A percentile compares a stretch with the other conserved stretches of the same genome.
Conservation (phyloP, 139 green algal genomes). For the Ettlia oleoabundans region DNA sequence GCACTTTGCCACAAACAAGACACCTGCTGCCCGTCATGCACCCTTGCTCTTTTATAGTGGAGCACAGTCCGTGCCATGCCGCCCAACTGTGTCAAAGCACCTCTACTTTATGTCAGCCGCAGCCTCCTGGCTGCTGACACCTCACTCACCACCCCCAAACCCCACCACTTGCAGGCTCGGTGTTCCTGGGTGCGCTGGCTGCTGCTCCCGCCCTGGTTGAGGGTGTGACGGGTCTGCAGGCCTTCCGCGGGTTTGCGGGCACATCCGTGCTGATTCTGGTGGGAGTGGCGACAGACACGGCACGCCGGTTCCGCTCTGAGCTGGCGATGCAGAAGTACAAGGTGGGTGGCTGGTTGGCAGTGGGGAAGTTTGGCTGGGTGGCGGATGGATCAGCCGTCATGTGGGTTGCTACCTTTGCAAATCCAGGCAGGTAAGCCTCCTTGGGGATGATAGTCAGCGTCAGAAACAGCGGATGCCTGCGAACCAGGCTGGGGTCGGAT, state of each 20-base stretch:
- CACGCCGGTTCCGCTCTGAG: slow-evolving; percentile 87
- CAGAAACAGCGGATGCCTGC: no score
- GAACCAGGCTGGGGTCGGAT: no score
- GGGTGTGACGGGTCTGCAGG: slow-evolving; percentile 74
- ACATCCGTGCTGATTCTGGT: slow-evolving; percentile 91
- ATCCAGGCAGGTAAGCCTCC: slow-evolving; percentile 35
- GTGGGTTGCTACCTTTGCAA: no score
- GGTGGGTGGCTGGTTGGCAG: slow-evolving; percentile 50
- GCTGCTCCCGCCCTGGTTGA: slow-evolving; percentile 89
- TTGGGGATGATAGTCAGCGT: slow-evolving; percentile 26
- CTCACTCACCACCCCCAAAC: not conserved
- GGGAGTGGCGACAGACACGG: slow-evolving; percentile 96
- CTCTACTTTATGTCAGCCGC: not conserved
- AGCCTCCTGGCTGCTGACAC: not conserved
- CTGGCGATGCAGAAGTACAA: slow-evolving; percentile 92
- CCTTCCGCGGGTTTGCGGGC: slow-evolving; percentile 97
- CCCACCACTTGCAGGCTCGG: slow-evolving; percentile 53
- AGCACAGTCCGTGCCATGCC: not conserved
- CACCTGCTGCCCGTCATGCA: no score
- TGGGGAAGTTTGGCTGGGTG: slow-evolving; percentile 78
- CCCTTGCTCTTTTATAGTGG: no score
- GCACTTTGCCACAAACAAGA: no score
- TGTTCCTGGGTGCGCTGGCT: slow-evolving; percentile 93
- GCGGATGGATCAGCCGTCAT: no score
- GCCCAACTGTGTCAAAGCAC: not conserved